phyloP scores from a whole-genome alignment of 192 early-diverging fungal species.

The Umbelopsis sp. region DNA sequence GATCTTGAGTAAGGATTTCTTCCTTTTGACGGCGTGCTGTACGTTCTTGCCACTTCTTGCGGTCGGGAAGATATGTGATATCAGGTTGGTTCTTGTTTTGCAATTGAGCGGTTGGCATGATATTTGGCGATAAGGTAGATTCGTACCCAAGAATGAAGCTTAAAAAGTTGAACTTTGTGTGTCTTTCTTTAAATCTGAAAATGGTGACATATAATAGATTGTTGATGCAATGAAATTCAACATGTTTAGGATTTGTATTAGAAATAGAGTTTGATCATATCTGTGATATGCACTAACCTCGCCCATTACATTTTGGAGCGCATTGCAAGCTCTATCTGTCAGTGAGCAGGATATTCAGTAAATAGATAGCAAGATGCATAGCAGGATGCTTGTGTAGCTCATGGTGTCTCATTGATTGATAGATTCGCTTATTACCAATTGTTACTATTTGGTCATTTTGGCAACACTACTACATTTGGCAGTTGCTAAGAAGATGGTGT shows the following conservation, averaged over 20 bases:
- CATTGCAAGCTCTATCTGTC: too few relatives aligned
- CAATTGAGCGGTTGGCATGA: slow-evolving; percentile 33
- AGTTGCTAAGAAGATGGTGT: neutral
- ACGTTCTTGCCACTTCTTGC: slow-evolving; percentile 28
- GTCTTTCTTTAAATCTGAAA: neutral
- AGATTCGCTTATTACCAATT: too few relatives aligned
- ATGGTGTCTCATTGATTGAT: too few relatives aligned
- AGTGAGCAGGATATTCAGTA: too few relatives aligned
- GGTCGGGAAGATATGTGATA: slow-evolving; percentile 31
- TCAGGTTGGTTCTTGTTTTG: slow-evolving; percentile 33
- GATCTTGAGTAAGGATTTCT: slow-evolving; percentile 21
- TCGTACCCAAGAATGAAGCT: neutral
- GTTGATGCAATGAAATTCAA: neutral
- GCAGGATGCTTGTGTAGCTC: too few relatives aligned
- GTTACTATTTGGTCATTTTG: neutral
- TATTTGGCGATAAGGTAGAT: neutral
- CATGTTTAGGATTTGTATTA: neutral
- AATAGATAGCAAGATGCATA: too few relatives aligned
- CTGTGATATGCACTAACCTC: neutral
- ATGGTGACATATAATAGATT: slow-evolving; percentile 1
- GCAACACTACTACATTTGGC: neutral
- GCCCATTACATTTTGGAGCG: too few relatives aligned
- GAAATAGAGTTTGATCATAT: slow-evolving; percentile 18
- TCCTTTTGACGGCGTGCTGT: slow-evolving; percentile 29
- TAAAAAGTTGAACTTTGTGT: neutral